Evolutionary conservation across 768 basidiomycete species (phyloP).

Genomic region (Leccinum aurantiacum): DNA sequence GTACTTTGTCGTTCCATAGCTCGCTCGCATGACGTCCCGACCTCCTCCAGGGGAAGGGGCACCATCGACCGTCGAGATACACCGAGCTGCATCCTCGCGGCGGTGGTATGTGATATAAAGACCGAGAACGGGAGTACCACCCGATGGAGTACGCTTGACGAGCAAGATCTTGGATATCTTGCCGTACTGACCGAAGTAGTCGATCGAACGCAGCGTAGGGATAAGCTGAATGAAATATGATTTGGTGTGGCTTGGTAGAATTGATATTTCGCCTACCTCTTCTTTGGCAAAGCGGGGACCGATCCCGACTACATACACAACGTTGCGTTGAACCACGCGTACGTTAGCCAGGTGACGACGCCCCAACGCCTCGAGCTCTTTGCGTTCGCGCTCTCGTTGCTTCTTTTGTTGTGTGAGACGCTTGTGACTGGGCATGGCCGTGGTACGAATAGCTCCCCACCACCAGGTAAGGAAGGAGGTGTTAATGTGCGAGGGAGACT

Average conservation of each 20-base stretch:
- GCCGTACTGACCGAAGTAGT: constrained; percentile 98
- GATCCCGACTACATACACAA: constrained; percentile 95
- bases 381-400: constrained; percentile 90
- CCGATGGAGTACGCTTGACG: constrained; percentile 81
- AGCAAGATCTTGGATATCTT: constrained; percentile 95
- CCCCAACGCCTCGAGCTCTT: constrained; percentile 85
- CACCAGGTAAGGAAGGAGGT: constrained; percentile 8
- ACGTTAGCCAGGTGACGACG: constrained; percentile 89
- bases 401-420: constrained; percentile 94
- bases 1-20: constrained; percentile 96
- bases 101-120: constrained; percentile 95
- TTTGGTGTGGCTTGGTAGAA: neutral
- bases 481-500: constrained; percentile 10
- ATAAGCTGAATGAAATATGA: constrained; percentile 58
- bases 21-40: constrained; percentile 87
- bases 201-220: constrained; percentile 87
- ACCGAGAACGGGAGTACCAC: constrained; percentile 77
- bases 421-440: constrained; percentile 67
- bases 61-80: constrained; percentile 92
- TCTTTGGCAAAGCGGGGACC: constrained; percentile 94
- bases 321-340: constrained; percentile 93
- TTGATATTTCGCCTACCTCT: constrained; percentile 60
- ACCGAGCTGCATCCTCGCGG: constrained; percentile 91
- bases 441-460: constrained; percentile 13
- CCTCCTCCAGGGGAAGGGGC: constrained; percentile 87